phyloP scores from a whole-genome alignment of 495 filamentous ascomycete species.

The Xylaria palmicola region DNA sequence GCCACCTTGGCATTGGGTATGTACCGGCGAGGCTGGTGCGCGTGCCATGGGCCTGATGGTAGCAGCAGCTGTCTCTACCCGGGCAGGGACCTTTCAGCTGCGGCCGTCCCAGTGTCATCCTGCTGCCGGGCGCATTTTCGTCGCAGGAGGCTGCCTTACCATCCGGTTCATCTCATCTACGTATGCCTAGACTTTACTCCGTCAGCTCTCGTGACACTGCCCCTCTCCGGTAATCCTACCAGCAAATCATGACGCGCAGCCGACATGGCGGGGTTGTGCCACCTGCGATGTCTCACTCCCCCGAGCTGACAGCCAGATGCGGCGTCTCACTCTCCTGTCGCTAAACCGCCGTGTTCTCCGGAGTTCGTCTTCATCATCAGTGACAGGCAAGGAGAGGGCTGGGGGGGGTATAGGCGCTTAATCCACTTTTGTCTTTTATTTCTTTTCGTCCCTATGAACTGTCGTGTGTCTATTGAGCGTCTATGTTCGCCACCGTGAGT shows the following conservation, averaged over 20 bases:
- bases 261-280: slow-evolving; percentile 9
- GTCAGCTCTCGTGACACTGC: slow-evolving; percentile 2
- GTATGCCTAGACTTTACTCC: background rate
- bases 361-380: background rate
- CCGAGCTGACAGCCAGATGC: background rate
- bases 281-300: background rate
- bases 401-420: background rate
- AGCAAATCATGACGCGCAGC: background rate
- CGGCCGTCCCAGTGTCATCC: slow-evolving; percentile 8
- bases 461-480: slow-evolving; percentile 17
- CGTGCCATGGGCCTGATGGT: background rate
- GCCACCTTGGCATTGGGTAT: background rate
- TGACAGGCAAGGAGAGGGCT: no score
- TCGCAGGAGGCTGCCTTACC: slow-evolving; percentile 6
- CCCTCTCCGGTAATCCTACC: background rate
- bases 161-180: background rate
- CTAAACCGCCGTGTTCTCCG: background rate
- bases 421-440: slow-evolving; percentile 14
- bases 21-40: background rate
- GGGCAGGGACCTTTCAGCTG: background rate
- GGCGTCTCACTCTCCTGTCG: background rate
- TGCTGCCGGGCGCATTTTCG: background rate
- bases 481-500: slow-evolving; percentile 14
- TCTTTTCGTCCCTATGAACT: slow-evolving; percentile 13
- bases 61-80: background rate